Evolutionary conservation across 2,329 filamentous ascomycete genomes (phyloP).

Genomic region (Pseudogymnoascus sp.): DNA sequence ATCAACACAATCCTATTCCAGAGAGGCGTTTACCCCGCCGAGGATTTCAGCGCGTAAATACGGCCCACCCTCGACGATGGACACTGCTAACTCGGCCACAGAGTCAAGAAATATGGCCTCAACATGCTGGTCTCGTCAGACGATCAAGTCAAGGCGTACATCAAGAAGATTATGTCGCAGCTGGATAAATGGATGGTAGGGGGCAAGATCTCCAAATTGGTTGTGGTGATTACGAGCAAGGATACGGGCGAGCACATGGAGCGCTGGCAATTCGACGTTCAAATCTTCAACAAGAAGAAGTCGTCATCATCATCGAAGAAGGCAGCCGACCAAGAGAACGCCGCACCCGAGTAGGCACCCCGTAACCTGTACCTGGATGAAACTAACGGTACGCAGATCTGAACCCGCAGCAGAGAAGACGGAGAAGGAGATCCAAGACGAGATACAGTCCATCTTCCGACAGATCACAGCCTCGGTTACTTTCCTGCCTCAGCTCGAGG

Average conservation of each 20-base stretch:
- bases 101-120: slow-evolving; percentile 97
- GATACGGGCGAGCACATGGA: slow-evolving; percentile 95
- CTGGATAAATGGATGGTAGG: slow-evolving; percentile 96
- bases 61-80: neutral
- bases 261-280: slow-evolving; percentile 92
- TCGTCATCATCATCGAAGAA: slow-evolving; percentile 41
- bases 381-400: slow-evolving; percentile 14
- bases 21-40: slow-evolving; percentile 76
- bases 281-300: slow-evolving; percentile 44
- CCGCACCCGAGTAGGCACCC: slow-evolving; percentile 41
- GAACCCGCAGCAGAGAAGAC: slow-evolving; percentile 60
- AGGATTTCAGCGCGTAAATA: slow-evolving; percentile 85
- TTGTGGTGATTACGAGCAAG: slow-evolving; percentile 94
- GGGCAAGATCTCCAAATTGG: slow-evolving; percentile 93
- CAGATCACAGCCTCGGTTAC: slow-evolving; percentile 98
- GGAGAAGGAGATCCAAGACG: slow-evolving; percentile 85
- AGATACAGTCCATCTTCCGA: slow-evolving; percentile 93
- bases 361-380: neutral
- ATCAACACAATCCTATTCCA: slow-evolving; percentile 98
- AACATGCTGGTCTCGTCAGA: slow-evolving; percentile 78
- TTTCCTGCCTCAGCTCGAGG: slow-evolving; percentile 86
- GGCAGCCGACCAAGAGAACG: slow-evolving; percentile 63
- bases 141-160: slow-evolving; percentile 97
- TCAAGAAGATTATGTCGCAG: slow-evolving; percentile 98
- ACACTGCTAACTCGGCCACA: slow-evolving; percentile 25